Base-by-base conservation (phyloP, 2,329 filamentous ascomycete genomes). In the Phaeosphaeria sp. region DNA sequence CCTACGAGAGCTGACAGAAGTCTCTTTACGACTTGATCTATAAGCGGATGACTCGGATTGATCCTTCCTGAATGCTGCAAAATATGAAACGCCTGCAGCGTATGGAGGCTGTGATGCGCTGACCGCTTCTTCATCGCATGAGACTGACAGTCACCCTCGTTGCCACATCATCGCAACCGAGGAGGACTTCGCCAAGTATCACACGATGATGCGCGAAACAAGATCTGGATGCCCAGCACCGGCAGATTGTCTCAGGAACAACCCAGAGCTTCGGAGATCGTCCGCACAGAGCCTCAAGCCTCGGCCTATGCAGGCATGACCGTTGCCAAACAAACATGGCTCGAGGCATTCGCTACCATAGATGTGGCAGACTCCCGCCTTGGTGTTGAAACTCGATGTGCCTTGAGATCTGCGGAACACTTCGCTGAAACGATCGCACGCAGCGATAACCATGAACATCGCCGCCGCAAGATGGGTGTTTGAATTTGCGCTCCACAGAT, bases 351-450 rank as follows among this genome's bases (percentile, higher is more conserved):
- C 47, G 27, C 27, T 46, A 56, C 60, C 52, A 13, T 11, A 36
- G 17, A 15, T 21, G 27, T 54, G 58, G 50, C 52, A 50, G 49
- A 47, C 46, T 33, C 58, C 30, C 43, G 56, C 49, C 52, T 55
- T 59, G 43, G 46, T 39, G 21, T 43, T 63, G 60, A 66, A 67
- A 69, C 66, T 44, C 46, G 25, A 48, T 18, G 46, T 50, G 59
- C 52, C 48, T 59, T 52, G 53, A 49, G 43, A 56, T 53, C 48
- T 36, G 49, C 21, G 23, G 52, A 62, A 64, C 60, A 25, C 50
- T 36, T 27, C 36, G 41, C 58, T 67, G 62, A 66, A 67, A 66
- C 65, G 36, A 51, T 43, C 27, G 54, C 55, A 50, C 49, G 23
- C 39, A 18, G 22, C 50, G 17, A 54, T 52, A 56, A 39, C 55